Conservation (phyloP, 2,329 filamentous ascomycete genomes). For the Monilinia fructicola region DNA sequence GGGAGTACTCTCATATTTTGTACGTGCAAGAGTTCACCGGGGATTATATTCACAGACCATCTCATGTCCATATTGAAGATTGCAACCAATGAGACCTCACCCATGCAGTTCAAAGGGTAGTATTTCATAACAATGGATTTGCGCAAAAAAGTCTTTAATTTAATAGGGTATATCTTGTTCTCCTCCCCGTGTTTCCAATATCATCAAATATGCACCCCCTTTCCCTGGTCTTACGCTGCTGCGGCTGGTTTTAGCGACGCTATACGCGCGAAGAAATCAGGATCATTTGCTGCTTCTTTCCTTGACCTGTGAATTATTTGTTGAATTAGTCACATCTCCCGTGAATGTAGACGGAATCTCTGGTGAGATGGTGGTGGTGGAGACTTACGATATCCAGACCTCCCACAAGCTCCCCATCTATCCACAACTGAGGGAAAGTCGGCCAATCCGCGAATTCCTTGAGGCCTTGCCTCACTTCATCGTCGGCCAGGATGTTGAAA, state of each 20-base stretch:
- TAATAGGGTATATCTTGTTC: slow-evolving; percentile 20
- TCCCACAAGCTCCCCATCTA: slow-evolving; percentile 85
- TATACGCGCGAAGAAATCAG: slow-evolving; percentile 80
- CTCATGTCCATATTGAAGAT: too few species aligned
- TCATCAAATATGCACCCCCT: background rate
- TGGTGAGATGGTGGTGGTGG: background rate
- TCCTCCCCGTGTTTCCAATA: background rate
- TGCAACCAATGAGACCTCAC: background rate
- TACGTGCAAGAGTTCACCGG: background rate
- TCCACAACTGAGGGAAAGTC: slow-evolving; percentile 93
- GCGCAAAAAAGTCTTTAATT: slow-evolving; percentile 7
- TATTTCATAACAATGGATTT: background rate
- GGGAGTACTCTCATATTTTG: background rate
- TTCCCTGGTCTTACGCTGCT: slow-evolving; percentile 10
- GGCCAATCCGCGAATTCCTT: slow-evolving; percentile 99
- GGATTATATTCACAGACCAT: background rate
- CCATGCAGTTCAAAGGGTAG: background rate
- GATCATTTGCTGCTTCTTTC: slow-evolving; percentile 83
- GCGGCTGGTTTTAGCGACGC: slow-evolving; percentile 34
- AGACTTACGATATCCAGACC: slow-evolving; percentile 88
- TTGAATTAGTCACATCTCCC: slow-evolving; percentile 20
- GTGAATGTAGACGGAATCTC: background rate
- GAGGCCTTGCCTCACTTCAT: slow-evolving; percentile 92
- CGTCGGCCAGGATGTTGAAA: slow-evolving; percentile 97
- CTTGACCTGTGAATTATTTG: slow-evolving; percentile 69